Percentiles rank a stretch among this genome's conserved stretches.
Evolutionary conservation across 2,329 filamentous ascomycete species (phyloP).

Genomic region (Arthrobotrys megalospora): DNA sequence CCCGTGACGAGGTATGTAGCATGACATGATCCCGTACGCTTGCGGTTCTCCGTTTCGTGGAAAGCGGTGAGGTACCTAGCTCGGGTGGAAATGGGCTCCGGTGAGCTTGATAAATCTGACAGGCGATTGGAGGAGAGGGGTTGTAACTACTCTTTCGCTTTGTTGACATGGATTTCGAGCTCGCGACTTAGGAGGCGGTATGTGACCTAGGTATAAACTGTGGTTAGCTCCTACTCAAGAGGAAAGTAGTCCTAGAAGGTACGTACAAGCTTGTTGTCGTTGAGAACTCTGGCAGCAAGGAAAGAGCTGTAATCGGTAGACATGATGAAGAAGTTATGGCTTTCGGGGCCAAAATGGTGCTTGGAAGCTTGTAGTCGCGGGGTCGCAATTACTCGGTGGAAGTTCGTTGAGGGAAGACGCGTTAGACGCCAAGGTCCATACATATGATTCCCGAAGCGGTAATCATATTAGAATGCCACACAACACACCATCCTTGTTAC

Average conservation of each 20-base stretch:
- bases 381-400: constrained; percentile 12
- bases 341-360: background rate
- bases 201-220: constrained; percentile 76
- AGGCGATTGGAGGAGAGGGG: constrained; percentile 28
- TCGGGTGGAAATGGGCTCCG: constrained; percentile 73
- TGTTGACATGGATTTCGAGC: constrained; percentile 85
- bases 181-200: constrained; percentile 88
- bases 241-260: background rate
- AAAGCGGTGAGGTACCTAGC: constrained; percentile 79
- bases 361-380: constrained; percentile 16
- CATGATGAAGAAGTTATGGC: constrained; percentile 24
- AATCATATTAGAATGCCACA: constrained; percentile 16
- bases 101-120: constrained; percentile 46
- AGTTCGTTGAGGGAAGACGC: constrained; percentile 48
- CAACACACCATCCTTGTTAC: constrained; percentile 26
- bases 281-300: constrained; percentile 56
- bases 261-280: constrained; percentile 54
- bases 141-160: constrained; percentile 83
- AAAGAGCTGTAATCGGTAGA: constrained; percentile 56
- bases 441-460: constrained; percentile 38
- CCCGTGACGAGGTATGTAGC: constrained; percentile 91
- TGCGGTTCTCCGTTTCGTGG: constrained; percentile 81
- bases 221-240: constrained; percentile 12
- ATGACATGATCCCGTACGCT: constrained; percentile 81
- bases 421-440: constrained; percentile 38